Conservation (phyloP, 2,329 filamentous ascomycete species). For the Arthrobotrys megalospora region DNA sequence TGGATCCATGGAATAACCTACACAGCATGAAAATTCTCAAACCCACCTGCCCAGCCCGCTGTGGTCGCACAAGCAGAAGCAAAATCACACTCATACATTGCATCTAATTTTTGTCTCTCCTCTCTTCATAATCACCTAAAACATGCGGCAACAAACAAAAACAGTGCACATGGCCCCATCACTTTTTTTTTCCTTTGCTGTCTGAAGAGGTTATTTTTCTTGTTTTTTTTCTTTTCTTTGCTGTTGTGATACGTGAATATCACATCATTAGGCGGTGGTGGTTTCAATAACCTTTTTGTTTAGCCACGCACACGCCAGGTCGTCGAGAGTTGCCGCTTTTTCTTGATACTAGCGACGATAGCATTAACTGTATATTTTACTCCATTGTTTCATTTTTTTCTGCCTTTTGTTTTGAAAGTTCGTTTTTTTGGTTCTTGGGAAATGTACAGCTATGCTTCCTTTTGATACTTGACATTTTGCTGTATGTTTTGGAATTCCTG, state of each 20-base stretch:
- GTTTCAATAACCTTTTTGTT: conserved; percentile 25
- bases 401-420: background rate
- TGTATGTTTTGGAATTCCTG: conserved; percentile 13
- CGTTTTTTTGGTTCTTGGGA: background rate
- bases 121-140: conserved; percentile 30
- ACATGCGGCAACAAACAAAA: conserved; percentile 27
- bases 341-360: background rate
- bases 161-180: conserved; percentile 22
- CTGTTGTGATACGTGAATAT: conserved; percentile 43
- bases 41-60: background rate
- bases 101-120: background rate
- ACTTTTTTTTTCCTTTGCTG: conserved; percentile 5
- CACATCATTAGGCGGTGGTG: conserved; percentile 9
- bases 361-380: no score
- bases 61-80: conserved; percentile 21
- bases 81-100: conserved; percentile 8
- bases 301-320: conserved; percentile 10
- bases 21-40: conserved; percentile 3
- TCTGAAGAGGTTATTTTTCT: background rate
- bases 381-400: background rate
- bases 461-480: background rate
- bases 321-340: conserved; percentile 7
- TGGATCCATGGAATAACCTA: conserved; percentile 17
- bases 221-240: background rate
- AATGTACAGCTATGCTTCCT: conserved; percentile 2